Evolutionary conservation across 2,329 filamentous ascomycete genomes (phyloP).

Genomic region (Periconia sp.): DNA sequence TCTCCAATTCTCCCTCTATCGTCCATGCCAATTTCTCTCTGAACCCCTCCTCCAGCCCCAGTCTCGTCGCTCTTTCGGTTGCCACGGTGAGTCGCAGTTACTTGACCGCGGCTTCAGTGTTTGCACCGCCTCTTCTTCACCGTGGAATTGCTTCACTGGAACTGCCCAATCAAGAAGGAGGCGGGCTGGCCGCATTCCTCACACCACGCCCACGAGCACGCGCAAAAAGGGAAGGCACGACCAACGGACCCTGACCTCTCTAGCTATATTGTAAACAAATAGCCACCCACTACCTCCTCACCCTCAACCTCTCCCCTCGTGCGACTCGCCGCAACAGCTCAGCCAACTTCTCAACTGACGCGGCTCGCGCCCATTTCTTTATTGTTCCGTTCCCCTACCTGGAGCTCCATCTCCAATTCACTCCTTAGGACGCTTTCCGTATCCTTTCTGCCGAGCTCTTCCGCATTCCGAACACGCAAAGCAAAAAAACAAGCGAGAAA

Average conservation of each 20-base stretch:
- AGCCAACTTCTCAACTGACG: too few species aligned
- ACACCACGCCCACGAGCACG: constrained; percentile 17
- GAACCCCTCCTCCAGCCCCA: background rate
- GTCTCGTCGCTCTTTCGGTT: constrained; percentile 4
- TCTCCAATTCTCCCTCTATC: constrained; percentile 7
- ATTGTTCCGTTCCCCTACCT: constrained; percentile 27
- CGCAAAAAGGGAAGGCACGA: constrained; percentile 23
- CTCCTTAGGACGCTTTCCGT: constrained; percentile 35
- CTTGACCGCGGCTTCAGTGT: too few species aligned
- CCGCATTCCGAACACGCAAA: constrained; percentile 22
- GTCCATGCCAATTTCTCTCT: background rate
- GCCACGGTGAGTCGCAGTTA: background rate
- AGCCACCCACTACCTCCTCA: constrained; percentile 4
- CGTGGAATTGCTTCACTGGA: too few species aligned
- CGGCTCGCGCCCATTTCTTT: constrained; percentile 12
- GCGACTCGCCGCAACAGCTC: background rate
- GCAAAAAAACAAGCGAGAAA: constrained; percentile 15
- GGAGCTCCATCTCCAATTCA: constrained; percentile 39
- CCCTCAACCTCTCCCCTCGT: constrained; percentile 1
- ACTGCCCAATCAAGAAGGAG: background rate
- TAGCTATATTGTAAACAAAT: constrained; percentile 26
- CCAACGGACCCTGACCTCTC: constrained; percentile 29
- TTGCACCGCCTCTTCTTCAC: too few species aligned
- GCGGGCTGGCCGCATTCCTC: constrained; percentile 3
- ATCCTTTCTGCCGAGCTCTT: constrained; percentile 26